Base-by-base conservation (phyloP, 2,329 filamentous ascomycete genomes). In the Penicillium glabrum region DNA sequence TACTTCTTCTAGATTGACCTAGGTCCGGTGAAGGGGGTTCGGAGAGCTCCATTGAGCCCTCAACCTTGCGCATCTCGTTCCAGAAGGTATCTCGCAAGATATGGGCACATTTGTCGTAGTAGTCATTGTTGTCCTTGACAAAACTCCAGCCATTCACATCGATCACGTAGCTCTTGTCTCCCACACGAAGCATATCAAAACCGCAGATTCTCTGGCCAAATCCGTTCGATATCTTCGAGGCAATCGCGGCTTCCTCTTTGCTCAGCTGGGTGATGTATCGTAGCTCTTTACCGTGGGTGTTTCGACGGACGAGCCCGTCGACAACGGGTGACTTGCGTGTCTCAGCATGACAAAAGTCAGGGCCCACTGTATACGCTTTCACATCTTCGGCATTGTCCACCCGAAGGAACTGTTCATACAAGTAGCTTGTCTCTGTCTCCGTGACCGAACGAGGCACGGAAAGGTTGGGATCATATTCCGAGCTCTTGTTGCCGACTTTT, bases 111-210 rank as follows among this genome's bases (percentile, higher is more conserved):
- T 91, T 91, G 69, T 98, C 90, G 72, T 99, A 99, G 75, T 99
- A 99, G 59, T 96, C 93, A 61, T 97, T 93, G 68, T 99, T 99
- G 73, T 99, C 96, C 74, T 99, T 99, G 73, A 99, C 95, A 69
- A 99, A 99, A 71, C 93, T 98, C 96, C 96, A 99, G 13, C 95
- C 95, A 73, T 99, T 99, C 66, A 99, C 95, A 68, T 99, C 95
- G 64, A 99, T 99, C 48, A 99, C 95, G 75, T 91, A 99, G 72
- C 93, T 98, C 73, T 91, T 91, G 16, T 92, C 91, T 49, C 86
- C 88, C 13, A 93, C 91, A 27, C 96, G 88, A 55, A 99, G 81
- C 58, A 99, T 82, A 72, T 99, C 95, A 68, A 99, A 99, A 0
- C 95, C 95, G 71, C 95, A 99, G 3, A 99, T 93, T 53, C 91